Conservation (phyloP, 495 filamentous ascomycete species). For the Stereocaulon alpinum region DNA sequence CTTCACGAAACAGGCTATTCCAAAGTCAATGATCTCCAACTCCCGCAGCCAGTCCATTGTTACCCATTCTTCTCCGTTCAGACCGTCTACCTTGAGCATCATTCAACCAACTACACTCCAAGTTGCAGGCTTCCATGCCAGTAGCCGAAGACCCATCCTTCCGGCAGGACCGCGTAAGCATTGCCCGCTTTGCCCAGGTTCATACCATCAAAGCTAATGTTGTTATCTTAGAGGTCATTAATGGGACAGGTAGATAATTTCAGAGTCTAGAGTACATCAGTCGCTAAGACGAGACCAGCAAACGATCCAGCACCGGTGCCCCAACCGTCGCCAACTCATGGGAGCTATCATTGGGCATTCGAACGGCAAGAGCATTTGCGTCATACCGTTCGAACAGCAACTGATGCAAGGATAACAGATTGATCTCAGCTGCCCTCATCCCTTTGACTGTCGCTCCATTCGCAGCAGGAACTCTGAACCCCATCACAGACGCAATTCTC, state of each 20-base stretch:
- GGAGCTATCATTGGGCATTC: conserved; percentile 97
- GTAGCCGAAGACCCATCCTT: conserved; percentile 29
- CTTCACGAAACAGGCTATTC: not conserved
- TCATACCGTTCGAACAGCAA: not conserved
- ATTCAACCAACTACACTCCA: conserved; percentile 19
- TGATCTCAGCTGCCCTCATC: conserved; percentile 66
- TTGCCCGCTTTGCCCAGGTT: not conserved
- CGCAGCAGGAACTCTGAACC: conserved; percentile 82
- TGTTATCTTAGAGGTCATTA: conserved; percentile 50
- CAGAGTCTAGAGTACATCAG: conserved; percentile 11
- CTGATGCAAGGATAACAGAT: conserved; percentile 29
- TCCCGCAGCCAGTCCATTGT: not conserved
- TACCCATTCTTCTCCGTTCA: not conserved
- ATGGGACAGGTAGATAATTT: conserved; percentile 61
- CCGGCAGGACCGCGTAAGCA: conserved; percentile 37
- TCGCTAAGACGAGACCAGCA: conserved; percentile 37
- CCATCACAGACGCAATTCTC: conserved; percentile 73
- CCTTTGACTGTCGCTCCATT: conserved; percentile 87
- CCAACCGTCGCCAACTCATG: conserved; percentile 58
- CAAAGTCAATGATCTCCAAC: not conserved
- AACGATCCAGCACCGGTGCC: conserved; percentile 84
- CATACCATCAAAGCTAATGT: conserved; percentile 14
- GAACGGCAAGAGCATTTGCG: conserved; percentile 51
- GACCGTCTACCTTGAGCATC: not conserved
- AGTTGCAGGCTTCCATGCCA: conserved; percentile 35